These are phyloP conservation scores for Apiotrichum gracile DNA, from an alignment of 1,284 basidiomycete species.

Conservation along the genomic window DNA sequence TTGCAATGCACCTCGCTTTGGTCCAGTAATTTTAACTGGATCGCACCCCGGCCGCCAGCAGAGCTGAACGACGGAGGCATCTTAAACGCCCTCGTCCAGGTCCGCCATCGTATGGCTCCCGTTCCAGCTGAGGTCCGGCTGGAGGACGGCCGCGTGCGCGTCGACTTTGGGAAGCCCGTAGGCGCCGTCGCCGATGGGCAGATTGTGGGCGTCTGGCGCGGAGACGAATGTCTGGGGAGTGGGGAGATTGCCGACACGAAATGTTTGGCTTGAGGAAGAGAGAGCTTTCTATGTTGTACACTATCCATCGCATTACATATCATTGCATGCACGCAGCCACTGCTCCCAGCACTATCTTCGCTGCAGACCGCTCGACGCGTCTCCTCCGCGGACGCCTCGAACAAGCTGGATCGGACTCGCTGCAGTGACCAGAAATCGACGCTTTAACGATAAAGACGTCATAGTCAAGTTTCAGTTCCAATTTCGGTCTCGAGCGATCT, in stretches of 20 bases:
- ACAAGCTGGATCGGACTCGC: too few species aligned
- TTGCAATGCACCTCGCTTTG: conserved; percentile 54
- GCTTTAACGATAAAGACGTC: too few species aligned
- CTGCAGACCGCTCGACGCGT: too few species aligned
- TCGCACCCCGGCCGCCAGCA: conserved; percentile 56
- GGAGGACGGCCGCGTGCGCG: conserved; percentile 38
- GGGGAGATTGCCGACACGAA: conserved; percentile 56
- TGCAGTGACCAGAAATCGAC: too few species aligned
- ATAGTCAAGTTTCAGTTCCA: too few species aligned
- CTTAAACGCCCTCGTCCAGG: conserved; percentile 57
- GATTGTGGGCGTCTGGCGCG: conserved; percentile 66
- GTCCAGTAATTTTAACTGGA: conserved; percentile 63
- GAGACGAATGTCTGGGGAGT: conserved; percentile 75
- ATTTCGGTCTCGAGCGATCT: too few species aligned
- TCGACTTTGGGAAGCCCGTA: conserved; percentile 56
- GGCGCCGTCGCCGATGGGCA: conserved; percentile 75
- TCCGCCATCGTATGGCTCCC: conserved; percentile 64
- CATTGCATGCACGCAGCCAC: background rate
- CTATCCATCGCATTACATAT: background rate
- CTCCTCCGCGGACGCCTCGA: too few species aligned
- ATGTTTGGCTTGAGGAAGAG: conserved; percentile 6
- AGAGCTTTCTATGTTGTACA: background rate
- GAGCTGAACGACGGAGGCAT: conserved; percentile 50
- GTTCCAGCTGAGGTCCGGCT: conserved; percentile 42
- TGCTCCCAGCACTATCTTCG: background rate